Base-by-base conservation (phyloP, 1,284 basidiomycete genomes). In the Pholiota adiposa region DNA sequence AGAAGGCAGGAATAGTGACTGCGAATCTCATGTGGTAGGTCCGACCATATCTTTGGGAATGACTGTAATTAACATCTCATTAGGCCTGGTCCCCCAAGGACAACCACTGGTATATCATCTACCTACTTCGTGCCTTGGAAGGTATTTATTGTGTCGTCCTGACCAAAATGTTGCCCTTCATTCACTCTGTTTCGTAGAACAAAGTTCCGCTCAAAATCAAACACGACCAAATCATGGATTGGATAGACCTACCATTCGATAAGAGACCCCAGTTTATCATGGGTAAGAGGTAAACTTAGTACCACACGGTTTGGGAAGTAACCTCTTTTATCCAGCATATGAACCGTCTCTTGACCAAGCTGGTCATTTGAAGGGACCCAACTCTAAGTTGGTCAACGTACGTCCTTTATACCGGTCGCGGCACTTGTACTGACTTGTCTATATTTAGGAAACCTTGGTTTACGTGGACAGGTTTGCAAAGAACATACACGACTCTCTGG, bases 21-120 rank as follows among this genome's bases (percentile, higher is more conserved):
- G 93, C 92, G 0, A 94, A 94, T 64, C 80, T 94, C 50, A 96
- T 96, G 94, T 96, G 94, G 93, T 92, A 63, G 51, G 85, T 79
- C 5, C 40, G 31, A 29, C 59, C 51, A 51, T 5, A n/a, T 14
- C 16, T 48, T 56, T 14, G 33, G 18, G 25, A 9, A 46, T 16
- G 12, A 21, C 33, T 11, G 2, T 36, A 4, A 19, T 25, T 38
- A 25, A 25, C 16, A 46, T 46, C 16, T 18, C 34, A 40, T 19
- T 51, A 93, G 91, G 92, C 92, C 92, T 8, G 94, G 93, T 4
- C 94, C 94, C 23, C 86, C 89, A 0, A 81, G 78, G 62, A 94
- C 90, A 0, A 73, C 68, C 0, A 80, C 83, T 6, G 93, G 93
- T 1, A 78, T 79, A 3, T 80, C 84, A 8, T 82, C 92, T 6